Conservation (phyloP, 805 yeast genomes). For the Debaryomyces maramus region DNA sequence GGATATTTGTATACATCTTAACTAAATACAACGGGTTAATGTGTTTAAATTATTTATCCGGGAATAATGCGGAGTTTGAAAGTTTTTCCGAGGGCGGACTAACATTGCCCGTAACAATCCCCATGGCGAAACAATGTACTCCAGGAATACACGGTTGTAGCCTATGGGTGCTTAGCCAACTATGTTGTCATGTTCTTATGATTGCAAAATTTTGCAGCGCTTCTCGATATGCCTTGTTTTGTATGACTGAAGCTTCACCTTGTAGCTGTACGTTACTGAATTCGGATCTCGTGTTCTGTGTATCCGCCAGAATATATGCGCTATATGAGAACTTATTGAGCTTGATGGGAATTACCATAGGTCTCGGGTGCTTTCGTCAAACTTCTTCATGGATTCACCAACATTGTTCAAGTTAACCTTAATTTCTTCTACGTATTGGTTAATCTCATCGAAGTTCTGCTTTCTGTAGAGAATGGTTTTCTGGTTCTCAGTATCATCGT, state of each 20-base stretch:
- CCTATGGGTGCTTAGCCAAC: too few species aligned
- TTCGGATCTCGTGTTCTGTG: too few species aligned
- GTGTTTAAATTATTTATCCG: conserved; percentile 3
- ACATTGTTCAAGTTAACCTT: conserved; percentile 50
- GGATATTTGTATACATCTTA: too few species aligned
- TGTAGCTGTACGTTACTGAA: too few species aligned
- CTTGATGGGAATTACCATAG: conserved; percentile 42
- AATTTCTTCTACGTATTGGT: conserved; percentile 50
- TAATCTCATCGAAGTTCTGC: conserved; percentile 53
- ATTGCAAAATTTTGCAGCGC: too few species aligned
- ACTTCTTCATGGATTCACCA: conserved; percentile 48
- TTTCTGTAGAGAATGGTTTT: conserved; percentile 37
- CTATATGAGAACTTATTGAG: too few species aligned
- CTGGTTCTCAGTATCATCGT: conserved; percentile 13
- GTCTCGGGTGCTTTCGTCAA: conserved; percentile 45
- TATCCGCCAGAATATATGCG: too few species aligned
- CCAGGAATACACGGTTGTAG: too few species aligned
- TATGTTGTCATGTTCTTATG: too few species aligned
- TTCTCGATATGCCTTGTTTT: too few species aligned
- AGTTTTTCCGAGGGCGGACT: conserved; percentile 4
- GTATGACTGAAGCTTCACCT: too few species aligned
- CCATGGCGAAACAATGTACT: background rate
- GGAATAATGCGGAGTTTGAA: background rate
- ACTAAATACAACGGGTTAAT: too few species aligned
- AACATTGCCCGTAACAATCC: background rate